Evolutionary conservation across 1,139 yeast species (phyloP), one percentile per base, ranked within the genome.

Genomic region (Geotrichum phurueaensis): DNA sequence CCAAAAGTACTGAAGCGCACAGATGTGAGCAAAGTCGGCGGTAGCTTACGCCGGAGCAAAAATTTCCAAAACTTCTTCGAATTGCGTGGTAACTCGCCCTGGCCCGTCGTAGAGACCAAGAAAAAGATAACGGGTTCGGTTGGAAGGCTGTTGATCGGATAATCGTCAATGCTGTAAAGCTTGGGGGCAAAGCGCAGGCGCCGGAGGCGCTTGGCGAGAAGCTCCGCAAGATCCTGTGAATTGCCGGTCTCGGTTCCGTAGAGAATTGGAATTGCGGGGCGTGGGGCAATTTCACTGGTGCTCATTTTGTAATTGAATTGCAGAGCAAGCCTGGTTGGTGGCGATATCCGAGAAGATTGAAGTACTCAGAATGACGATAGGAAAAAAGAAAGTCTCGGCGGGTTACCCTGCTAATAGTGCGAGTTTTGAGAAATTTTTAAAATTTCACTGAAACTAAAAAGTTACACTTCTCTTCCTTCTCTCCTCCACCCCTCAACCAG

Each of bases 211-310:
- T 81, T 78, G 43, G 84, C 81, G 43, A 92, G 74, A 53, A 84
- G 80, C 60, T 81, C 80, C 0, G 98, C 97, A 68, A 84, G 86
- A 68, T 94, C 98, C 68, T 88, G 90, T 0, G 97, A 83, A 67
- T 89, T 91, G 0, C 98, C 99, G 0, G 97, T 89, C 70, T 92
- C 98, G 1, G 97, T 87, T 0, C 97, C 98, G 71, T 88, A 92
- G 0, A 94, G 76, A 18, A 94, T 81, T 13, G 57, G 57, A 12
- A 61, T 52, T 4, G 57, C n/a, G n/a, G 61, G 61, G 18, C 60
- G 48, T 25, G 36, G 18, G 9, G 51, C 15, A 6, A 43, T 39
- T 43, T 39, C 56, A 53, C n/a, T 25, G 18, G 56, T 33, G 39
- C 54, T 52, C 54, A 52, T 52, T 52, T 31, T 52, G 39, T 25